Base-by-base conservation (phyloP, 345 rosid species). In the Iberis pinnata region DNA sequence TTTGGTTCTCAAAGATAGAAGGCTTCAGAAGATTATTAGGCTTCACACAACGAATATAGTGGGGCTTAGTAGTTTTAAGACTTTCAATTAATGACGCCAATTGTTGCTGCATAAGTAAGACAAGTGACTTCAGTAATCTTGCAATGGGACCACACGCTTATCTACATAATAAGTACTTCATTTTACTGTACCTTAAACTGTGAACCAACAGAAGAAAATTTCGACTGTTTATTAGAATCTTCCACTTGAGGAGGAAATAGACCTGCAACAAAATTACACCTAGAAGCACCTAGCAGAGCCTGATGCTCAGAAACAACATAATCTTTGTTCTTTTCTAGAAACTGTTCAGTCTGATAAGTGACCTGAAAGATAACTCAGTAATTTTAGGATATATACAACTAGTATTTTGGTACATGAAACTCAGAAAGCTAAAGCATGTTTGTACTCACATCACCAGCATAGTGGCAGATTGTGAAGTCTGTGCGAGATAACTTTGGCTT, bases 221-320 rank as follows among this genome's bases (percentile, higher is more conserved):
- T 90, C 26, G 96, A 78, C 51, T 80, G 67, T 57, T 90, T 84
- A 53, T 81, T 77, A 47, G 86, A 72, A 42, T 90, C 98, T 64
- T 87, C 96, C 11, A 75, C 73, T 43, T 56, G 62, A 69, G 29
- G 73, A 17, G 84, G 92, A 73, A 90, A 90, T 64, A 90, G 76
- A 48, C 73, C 71, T 20, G 92, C 74, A 53, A 87, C 86, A 44
- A 90, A 87, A 53, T 88, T 63, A 67, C 95, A 87, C 35, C 72
- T 73, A 60, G 98, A 90, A 70, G 92, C 92, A 71, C 70, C 61
- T 74, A 90, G 68, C 50, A 90, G 83, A 60, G 78, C 85, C 60
- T 90, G 98, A 76, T 90, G 98, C 71, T 90, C 98, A 55, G 96
- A 92, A 61, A 87, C 84, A 58, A 87, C 92, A 70, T 87, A 82